These are phyloP conservation scores for Ophiostoma australiae DNA, from an alignment of 2,329 filamentous ascomycete genomes.

Conservation along the genomic window DNA sequence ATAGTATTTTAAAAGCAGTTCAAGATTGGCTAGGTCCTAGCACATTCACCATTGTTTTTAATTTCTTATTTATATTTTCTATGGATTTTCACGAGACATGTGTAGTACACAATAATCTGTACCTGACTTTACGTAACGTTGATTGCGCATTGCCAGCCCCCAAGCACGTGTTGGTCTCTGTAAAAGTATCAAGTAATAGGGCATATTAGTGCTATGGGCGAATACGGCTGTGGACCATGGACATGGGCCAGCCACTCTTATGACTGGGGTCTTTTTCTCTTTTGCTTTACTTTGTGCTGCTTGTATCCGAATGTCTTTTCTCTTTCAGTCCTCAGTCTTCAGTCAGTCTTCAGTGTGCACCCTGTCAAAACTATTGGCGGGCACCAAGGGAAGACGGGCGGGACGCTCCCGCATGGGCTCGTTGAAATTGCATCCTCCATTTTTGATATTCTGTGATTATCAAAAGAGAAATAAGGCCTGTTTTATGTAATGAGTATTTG, in stretches of 20 bases:
- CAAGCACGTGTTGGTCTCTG: slow-evolving; percentile 19
- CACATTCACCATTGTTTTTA: not conserved
- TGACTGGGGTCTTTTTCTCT: not conserved
- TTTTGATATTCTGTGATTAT: not conserved
- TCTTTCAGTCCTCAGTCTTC: too few species aligned
- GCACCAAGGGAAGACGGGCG: slow-evolving; percentile 20
- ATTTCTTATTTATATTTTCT: not conserved
- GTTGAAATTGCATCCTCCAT: slow-evolving; percentile 8
- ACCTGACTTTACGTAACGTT: slow-evolving; percentile 19
- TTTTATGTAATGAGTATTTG: not conserved
- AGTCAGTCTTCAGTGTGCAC: not conserved
- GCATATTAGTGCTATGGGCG: not conserved
- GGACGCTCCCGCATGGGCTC: slow-evolving; percentile 19
- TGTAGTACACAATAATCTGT: not conserved
- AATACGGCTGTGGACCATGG: not conserved
- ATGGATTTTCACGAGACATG: too few species aligned
- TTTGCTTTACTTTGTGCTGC: not conserved
- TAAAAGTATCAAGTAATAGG: not conserved
- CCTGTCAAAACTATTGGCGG: slow-evolving; percentile 8
- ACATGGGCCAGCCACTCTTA: not conserved
- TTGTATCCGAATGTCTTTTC: too few species aligned
- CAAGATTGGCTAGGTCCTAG: not conserved
- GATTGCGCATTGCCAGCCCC: slow-evolving; percentile 15
- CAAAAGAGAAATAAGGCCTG: not conserved
- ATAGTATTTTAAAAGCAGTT: not conserved